Base-by-base conservation (phyloP, 768 basidiomycete genomes). In the Amanita subjunquillea region DNA sequence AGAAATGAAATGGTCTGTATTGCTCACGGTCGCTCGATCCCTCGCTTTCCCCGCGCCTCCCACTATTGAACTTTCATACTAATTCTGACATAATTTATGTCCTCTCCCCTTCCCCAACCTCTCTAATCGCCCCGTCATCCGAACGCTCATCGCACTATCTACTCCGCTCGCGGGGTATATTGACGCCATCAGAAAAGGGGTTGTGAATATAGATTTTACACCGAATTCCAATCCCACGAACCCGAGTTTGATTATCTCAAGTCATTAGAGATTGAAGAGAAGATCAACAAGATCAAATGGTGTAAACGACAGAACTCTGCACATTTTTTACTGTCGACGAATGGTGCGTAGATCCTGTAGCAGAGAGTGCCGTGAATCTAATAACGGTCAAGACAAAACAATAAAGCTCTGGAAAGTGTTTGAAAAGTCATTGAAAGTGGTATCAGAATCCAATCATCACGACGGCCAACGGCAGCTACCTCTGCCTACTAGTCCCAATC, bases 201-300 rank as follows among this genome's bases (percentile, higher is more conserved):
- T 58, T 99, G 96, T 75, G 96, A 99, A 74, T 99, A 99, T 83
- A 98, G 97, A 70, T 99, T 99, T 72, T 98, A 98, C 69, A 99
- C 96, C 48, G 96, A 99, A 71, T 96, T 98, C 67, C 96, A 99
- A 77, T 94, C 91, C 43, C 96, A 99, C 68, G 96, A 99, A 68
- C 96, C 96, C 51, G 96, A 99, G 69, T 99, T 99, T 69, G 96
- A 99, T 74, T 99, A 99, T 69, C 84, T 99, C 65, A 99, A 99
- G 78, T 96, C 92, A 22, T 77, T 99, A 60, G 96, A 99, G 79
- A 99, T 99, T 70, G 96, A 99, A 72, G 96, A 99, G 80, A 99
- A 99, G 86, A 99, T 99, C 77, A 99, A 99, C 77, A 91, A 96
- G 82, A 99, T 99, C 81, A 91, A 93, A 68, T 99, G 96, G 96